Evolutionary conservation across 148 eudicot genomes (phyloP).

Genomic region (Arbutus unedo): DNA sequence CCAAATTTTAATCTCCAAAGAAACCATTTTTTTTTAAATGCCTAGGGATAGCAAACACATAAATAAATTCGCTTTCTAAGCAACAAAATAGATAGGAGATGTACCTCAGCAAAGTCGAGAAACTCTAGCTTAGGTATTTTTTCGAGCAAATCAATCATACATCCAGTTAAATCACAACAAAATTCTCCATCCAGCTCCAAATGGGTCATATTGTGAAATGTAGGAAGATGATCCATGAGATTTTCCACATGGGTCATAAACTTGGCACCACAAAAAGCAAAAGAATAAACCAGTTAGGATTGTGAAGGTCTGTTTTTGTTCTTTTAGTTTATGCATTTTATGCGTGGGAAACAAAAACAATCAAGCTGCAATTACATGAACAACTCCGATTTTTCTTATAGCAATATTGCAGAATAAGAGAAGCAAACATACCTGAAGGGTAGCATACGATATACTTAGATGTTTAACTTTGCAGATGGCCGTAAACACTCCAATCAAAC

Average conservation of each 20-base stretch:
- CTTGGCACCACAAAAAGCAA: background rate
- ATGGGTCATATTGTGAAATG: background rate
- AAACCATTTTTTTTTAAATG: background rate
- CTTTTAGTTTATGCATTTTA: too few relatives aligned
- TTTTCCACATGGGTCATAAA: background rate
- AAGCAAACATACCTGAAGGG: background rate
- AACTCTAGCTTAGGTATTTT: background rate
- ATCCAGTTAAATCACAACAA: background rate
- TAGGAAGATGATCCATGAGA: background rate
- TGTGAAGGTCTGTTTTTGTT: background rate
- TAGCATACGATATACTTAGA: background rate
- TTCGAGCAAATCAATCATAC: background rate
- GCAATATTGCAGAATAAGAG: background rate
- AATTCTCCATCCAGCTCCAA: background rate
- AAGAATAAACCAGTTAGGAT: background rate
- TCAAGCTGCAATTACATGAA: too few relatives aligned
- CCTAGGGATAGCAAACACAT: background rate
- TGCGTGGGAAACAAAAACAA: too few relatives aligned
- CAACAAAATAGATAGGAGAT: background rate
- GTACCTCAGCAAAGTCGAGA: background rate
- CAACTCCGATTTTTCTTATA: background rate
- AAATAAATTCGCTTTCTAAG: background rate
- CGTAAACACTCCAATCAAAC: background rate
- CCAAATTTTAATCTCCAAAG: background rate
- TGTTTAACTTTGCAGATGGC: background rate